Evolutionary conservation across 2,329 filamentous ascomycete genomes (phyloP).

Genomic region (Sporothrix pallida): DNA sequence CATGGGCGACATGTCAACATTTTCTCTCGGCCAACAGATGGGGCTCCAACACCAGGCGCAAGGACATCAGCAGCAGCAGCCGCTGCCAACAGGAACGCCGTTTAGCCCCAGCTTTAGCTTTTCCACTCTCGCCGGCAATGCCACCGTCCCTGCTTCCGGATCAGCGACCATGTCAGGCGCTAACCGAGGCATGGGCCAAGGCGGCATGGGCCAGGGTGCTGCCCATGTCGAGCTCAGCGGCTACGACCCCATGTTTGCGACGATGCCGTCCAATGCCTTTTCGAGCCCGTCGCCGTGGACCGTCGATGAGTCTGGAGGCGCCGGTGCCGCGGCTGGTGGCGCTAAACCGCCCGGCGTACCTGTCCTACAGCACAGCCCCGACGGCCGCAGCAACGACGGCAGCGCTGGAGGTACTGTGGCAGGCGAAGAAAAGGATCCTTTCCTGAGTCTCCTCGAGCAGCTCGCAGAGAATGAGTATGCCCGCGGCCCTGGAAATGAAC

Average conservation of each 20-base stretch:
- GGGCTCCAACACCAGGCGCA: slow-evolving; percentile 32
- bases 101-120: slow-evolving; percentile 41
- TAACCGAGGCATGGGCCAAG: not conserved
- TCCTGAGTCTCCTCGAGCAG: slow-evolving; percentile 78
- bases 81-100: slow-evolving; percentile 35
- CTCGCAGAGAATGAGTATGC: slow-evolving; percentile 79
- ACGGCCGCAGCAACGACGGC: slow-evolving; percentile 55
- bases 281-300: slow-evolving; percentile 60
- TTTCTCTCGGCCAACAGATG: slow-evolving; percentile 16
- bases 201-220: not conserved
- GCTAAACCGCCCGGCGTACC: slow-evolving; percentile 24
- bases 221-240: slow-evolving; percentile 42
- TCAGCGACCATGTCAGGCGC: slow-evolving; percentile 5
- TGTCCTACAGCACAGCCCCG: slow-evolving; percentile 51
- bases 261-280: slow-evolving; percentile 59
- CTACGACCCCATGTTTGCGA: slow-evolving; percentile 67
- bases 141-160: not conserved
- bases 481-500: slow-evolving; percentile 70
- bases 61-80: slow-evolving; percentile 35
- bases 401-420: slow-evolving; percentile 54
- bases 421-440: slow-evolving; percentile 77
- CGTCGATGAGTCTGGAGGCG: slow-evolving; percentile 45
- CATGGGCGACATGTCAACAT: not conserved
- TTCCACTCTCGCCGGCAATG: slow-evolving; percentile 1
- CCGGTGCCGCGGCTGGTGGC: slow-evolving; percentile 34